Base-by-base conservation (phyloP, 768 basidiomycete genomes). In the Boletus sp. region DNA sequence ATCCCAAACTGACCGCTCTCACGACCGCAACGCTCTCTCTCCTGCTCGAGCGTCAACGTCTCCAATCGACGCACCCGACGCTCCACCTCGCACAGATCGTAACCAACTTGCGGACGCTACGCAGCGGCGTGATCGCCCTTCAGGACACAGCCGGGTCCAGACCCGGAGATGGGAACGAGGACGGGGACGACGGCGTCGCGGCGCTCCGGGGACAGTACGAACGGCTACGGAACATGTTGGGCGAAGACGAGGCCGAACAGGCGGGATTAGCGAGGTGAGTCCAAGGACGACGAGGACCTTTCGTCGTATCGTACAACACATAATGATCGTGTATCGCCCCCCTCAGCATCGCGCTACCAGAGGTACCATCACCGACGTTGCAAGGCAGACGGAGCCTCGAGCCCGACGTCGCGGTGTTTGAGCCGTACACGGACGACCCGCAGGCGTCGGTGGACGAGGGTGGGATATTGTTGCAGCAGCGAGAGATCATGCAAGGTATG, bases 21-120 rank as follows among this genome's bases (percentile, higher is more conserved):
- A 87, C 90, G 11, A 90, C 88, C 0, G 82, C 89, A 63, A 92
- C 90, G 4, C 82, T 92, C 33, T 86, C 90, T 4, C 80, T 94
- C 12, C 79, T 95, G 1, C 81, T 94, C 37, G 93, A 96, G 67
- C 82, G 92, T 39, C 90, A 94, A 62, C 86, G 93, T 1, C 73
- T 92, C 14, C 82, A 88, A 52, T 78, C 84, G 3, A 75, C 94
- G 3, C 77, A 81, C 46, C 67, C 60, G 59, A 76, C 64, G 52
- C 80, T 77, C 46, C 89, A 84, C 73, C 77, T 80, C 46, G 73
- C 75, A 24, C 90, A 90, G 73, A 93, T 96, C 66, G 81, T 82
- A 37, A 78, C 84, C 33, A 93, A 94, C 68, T 77, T 95, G 47
- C 76, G 75, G 3, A 77, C 85, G 56, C 78, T 96, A 55, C 82